Evolutionary conservation across 805 yeast species (phyloP), one percentile per base, ranked within the genome.

Genomic region (Starmerella vitae): DNA sequence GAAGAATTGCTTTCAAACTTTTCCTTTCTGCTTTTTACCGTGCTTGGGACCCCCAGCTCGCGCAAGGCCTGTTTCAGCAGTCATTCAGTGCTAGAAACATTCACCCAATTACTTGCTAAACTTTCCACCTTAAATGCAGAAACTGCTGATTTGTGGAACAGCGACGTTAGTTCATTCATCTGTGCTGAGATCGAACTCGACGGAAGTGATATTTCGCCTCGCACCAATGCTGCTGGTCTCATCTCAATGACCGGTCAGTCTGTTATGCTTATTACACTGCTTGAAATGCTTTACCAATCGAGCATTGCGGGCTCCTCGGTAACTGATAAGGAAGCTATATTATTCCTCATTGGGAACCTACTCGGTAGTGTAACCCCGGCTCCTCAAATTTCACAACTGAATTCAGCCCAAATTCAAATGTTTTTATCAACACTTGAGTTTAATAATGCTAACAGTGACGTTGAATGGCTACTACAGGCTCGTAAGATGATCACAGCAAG

Each of bases 171-270:
- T 51, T 59, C 57, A 3, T 84, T 73, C 55, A 80, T 83, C 5
- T 71, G 85, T 2, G 78, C 73, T 26, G 85, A 81, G 41, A 66
- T 82, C 2, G 94, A 84, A 1, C 65, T 85, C 24, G 42, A 39
- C 13, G 61, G 76, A 0, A 61, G 76, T 0, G 71, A 69, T 4
- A 58, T 59, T 8, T 57, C 68, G 2, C 69, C 76, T 1, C 68
- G 97, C 38, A 78, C 75, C 35, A 68, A 79, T 0, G 61, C 76
- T 1, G 63, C 65, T 20, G 83, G 77, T 21, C 68, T 72, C 25
- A 46, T 81, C 4, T 58, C 70, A 0, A 76, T 72, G 17, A 48
- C 76, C 26, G 63, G 67, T 27, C 61, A 35, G 24, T 60, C 39
- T 7, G 34, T 19, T 4, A 28, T 49, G 3, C 36, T 45, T 34